Conservation (phyloP, 139 green algal genomes). For the Micractinium conductrix region DNA sequence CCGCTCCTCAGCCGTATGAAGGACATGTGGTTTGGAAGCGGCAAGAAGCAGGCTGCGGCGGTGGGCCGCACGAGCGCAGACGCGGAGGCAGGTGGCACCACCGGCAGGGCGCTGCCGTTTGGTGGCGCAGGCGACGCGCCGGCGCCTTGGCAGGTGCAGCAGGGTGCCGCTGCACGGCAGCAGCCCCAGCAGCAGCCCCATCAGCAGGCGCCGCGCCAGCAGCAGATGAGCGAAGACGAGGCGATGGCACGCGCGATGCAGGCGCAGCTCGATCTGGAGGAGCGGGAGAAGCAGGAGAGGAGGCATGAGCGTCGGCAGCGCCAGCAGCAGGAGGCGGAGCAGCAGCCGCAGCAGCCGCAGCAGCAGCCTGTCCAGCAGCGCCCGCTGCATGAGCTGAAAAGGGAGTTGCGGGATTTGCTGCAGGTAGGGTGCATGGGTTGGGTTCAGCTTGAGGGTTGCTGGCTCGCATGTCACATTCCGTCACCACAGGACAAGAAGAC, state of each 20-base stretch:
- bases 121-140: neutral
- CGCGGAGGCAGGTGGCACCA: too few species aligned
- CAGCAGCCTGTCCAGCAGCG: neutral
- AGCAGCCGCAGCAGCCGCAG: neutral
- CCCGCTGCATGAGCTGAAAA: too few species aligned
- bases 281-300: neutral
- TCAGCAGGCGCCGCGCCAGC: neutral
- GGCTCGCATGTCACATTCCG: neutral
- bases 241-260: neutral
- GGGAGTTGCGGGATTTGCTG: too few species aligned
- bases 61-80: neutral
- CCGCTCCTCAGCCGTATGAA: slow-evolving; percentile 1
- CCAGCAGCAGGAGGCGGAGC: neutral
- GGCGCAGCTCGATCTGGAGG: neutral
- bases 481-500: neutral
- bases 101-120: neutral
- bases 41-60: neutral
- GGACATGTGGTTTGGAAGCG: neutral
- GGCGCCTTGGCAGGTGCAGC: neutral
- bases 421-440: neutral
- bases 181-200: neutral
- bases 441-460: too few species aligned
- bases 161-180: neutral
- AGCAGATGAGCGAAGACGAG: slow-evolving; percentile 44
- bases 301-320: slow-evolving; percentile 26